These are phyloP conservation scores for Pelargonium myrrhifolium DNA, from an alignment of 441 rosid genomes.

Conservation along the genomic window DNA sequence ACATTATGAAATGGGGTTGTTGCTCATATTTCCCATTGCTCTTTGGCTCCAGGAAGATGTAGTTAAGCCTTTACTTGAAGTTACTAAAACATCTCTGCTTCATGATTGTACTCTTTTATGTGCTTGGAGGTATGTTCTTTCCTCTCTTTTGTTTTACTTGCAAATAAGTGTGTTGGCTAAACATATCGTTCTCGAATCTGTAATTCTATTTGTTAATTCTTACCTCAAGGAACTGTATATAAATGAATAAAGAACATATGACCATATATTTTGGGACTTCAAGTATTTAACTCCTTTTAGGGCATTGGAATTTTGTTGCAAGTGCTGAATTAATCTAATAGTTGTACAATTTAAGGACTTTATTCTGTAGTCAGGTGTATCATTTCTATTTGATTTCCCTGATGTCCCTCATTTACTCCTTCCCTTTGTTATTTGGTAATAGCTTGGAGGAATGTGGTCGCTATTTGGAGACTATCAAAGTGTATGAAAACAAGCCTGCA, in stretches of 20 bases:
- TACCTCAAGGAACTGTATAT: background rate
- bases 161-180: background rate
- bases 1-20: slow-evolving; percentile 7
- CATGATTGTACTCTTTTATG: slow-evolving; percentile 90
- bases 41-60: slow-evolving; percentile 58
- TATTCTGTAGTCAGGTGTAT: background rate
- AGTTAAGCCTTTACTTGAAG: slow-evolving; percentile 83
- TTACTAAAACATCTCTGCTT: slow-evolving; percentile 78
- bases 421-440: slow-evolving; percentile 17
- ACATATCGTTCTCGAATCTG: too few relatives aligned
- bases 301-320: slow-evolving; percentile 10
- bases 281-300: background rate
- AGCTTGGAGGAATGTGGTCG: slow-evolving; percentile 97
- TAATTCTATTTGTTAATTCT: slow-evolving; percentile 1
- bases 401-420: background rate
- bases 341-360: background rate
- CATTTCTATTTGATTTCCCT: slow-evolving; percentile 10
- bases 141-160: background rate
- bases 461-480: slow-evolving; percentile 89
- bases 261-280: background rate
- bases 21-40: slow-evolving; percentile 17
- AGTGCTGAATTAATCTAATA: background rate
- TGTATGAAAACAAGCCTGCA: slow-evolving; percentile 91
- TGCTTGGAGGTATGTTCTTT: slow-evolving; percentile 61
- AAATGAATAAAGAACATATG: background rate